A percentile compares a stretch with the other conserved stretches of the same genome.
Conservation (phyloP, 2,329 filamentous ascomycete species). For the Plenodomus lindquistii region DNA sequence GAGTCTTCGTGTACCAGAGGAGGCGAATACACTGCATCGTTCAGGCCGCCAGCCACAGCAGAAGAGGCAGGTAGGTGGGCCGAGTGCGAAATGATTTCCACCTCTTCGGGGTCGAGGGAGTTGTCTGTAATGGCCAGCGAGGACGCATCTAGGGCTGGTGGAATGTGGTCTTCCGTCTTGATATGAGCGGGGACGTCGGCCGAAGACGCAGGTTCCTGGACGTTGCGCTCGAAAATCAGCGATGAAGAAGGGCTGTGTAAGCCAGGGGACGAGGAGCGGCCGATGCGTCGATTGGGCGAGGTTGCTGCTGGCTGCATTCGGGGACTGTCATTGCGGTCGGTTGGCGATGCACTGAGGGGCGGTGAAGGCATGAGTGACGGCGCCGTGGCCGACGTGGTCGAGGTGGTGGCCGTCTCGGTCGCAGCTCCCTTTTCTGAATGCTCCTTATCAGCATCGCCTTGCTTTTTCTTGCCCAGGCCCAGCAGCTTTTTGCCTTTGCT, state of each 20-base stretch:
- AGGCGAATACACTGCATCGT: conserved; percentile 41
- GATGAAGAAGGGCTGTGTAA: conserved; percentile 77
- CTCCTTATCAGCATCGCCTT: conserved; percentile 16
- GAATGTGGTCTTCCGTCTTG: conserved; percentile 91
- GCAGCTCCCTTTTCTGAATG: conserved; percentile 11
- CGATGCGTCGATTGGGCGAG: conserved; percentile 67
- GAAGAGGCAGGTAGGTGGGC: conserved; percentile 79
- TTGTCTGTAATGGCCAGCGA: conserved; percentile 89
- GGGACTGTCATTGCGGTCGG: conserved; percentile 40
- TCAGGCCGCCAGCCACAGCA: conserved; percentile 55
- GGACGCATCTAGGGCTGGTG: conserved; percentile 85
- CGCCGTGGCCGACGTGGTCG: conserved; percentile 13
- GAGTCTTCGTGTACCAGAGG: conserved; percentile 37
- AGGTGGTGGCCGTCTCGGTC: neutral
- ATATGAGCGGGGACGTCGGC: conserved; percentile 93
- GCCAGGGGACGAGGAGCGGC: conserved; percentile 69
- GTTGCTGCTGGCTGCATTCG: conserved; percentile 44
- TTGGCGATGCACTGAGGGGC: conserved; percentile 32
- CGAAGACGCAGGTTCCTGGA: conserved; percentile 79
- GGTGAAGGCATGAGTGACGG: conserved; percentile 37
- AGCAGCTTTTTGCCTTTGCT: conserved; percentile 44
- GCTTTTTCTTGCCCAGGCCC: conserved; percentile 43
- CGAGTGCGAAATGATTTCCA: conserved; percentile 89
- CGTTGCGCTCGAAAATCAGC: conserved; percentile 89
- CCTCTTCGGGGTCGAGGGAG: conserved; percentile 80